Evolutionary conservation across 2,329 filamentous ascomycete species (phyloP).

Genomic region (Coniochaeta sp.): DNA sequence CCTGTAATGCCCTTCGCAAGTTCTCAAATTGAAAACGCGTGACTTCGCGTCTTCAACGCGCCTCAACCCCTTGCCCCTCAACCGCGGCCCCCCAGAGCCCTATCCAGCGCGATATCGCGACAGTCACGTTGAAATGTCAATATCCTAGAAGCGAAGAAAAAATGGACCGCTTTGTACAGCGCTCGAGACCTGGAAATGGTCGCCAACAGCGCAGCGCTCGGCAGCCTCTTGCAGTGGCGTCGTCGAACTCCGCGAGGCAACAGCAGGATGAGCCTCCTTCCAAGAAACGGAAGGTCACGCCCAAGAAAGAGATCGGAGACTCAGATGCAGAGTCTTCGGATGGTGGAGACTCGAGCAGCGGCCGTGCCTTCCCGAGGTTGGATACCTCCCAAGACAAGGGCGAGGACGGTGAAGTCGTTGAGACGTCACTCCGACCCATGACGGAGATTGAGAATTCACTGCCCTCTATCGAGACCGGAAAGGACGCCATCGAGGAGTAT

Average conservation of each 20-base stretch:
- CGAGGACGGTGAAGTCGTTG: neutral
- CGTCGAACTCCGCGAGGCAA: slow-evolving; percentile 9
- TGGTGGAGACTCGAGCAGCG: slow-evolving; percentile 7
- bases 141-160: neutral
- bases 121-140: neutral
- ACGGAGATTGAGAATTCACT: slow-evolving; percentile 68
- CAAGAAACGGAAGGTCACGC: slow-evolving; percentile 22
- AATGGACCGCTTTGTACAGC: slow-evolving; percentile 21
- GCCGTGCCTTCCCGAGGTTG: neutral
- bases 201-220: slow-evolving; percentile 3
- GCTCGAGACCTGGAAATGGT: slow-evolving; percentile 5
- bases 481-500: slow-evolving; percentile 72
- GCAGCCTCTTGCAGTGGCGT: slow-evolving; percentile 9
- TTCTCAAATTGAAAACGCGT: neutral
- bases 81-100: neutral
- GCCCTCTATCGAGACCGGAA: slow-evolving; percentile 57
- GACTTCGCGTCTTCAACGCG: neutral
- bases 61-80: neutral
- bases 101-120: neutral
- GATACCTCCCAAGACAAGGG: neutral
- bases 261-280: slow-evolving; percentile 18
- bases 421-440: neutral
- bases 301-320: slow-evolving; percentile 18
- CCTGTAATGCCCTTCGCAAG: too few species aligned
- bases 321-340: slow-evolving; percentile 22